A percentile compares a stretch with the other conserved stretches of the same genome.
These are phyloP conservation scores for Candida ficus DNA, from an alignment of 805 yeast genomes.

Conservation along the genomic window DNA sequence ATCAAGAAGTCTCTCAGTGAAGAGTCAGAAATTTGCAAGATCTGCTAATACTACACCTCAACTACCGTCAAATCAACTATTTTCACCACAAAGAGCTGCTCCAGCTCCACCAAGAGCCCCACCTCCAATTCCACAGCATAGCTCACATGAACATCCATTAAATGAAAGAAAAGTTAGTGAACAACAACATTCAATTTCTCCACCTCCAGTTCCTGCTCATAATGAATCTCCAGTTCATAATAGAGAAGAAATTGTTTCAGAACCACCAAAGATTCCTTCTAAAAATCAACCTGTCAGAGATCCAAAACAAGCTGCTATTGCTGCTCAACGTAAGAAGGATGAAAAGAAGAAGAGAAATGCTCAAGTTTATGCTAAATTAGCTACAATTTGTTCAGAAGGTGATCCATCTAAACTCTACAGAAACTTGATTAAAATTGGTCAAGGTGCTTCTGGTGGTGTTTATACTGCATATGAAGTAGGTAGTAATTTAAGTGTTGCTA, in stretches of 20 bases:
- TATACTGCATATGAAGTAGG: conserved; percentile 73
- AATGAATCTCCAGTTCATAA: background rate
- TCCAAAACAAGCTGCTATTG: conserved; percentile 45
- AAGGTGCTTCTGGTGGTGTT: conserved; percentile 98
- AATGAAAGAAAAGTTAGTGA: conserved; percentile 12
- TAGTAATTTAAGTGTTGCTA: conserved; percentile 67
- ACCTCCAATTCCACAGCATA: conserved; percentile 23
- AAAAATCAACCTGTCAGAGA: conserved; percentile 42
- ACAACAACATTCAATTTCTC: background rate
- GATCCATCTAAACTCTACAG: conserved; percentile 73
- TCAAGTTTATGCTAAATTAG: conserved; percentile 64
- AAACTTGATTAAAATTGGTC: conserved; percentile 82
- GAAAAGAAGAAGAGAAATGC: conserved; percentile 68
- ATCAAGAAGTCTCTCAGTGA: conserved; percentile 17
- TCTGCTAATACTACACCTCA: conserved; percentile 18
- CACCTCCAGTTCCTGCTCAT: conserved; percentile 2
- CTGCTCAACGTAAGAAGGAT: conserved; percentile 67
- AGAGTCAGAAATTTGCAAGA: conserved; percentile 12
- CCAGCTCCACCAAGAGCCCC: conserved; percentile 25
- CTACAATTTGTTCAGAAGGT: conserved; percentile 74
- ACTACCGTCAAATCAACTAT: conserved; percentile 8
- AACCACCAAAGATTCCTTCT: conserved; percentile 26
- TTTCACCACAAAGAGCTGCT: conserved; percentile 23
- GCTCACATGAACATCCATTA: conserved; percentile 13
- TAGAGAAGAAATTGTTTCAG: background rate